phyloP scores from a whole-genome alignment of 108 stramenopile species.

The Cyclotella choctawhatcheeana region DNA sequence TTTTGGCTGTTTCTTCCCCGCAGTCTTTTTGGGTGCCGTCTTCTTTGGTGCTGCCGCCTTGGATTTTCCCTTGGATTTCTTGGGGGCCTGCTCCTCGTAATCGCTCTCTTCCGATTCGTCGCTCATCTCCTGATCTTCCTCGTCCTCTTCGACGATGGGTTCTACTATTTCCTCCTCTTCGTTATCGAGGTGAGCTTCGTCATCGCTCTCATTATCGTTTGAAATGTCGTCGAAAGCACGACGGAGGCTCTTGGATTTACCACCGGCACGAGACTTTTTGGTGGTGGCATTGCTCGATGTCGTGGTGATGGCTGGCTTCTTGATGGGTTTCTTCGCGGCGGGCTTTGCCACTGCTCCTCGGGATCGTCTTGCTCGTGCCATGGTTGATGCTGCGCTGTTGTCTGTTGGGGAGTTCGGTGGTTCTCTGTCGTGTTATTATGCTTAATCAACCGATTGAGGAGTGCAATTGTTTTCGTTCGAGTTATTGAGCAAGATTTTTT shows the following conservation, averaged over 20 bases:
- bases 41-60: background rate
- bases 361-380: conserved; percentile 14
- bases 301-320: background rate
- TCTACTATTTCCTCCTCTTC: conserved; percentile 1
- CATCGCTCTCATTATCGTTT: background rate
- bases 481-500: too few relatives aligned
- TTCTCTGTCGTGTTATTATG: too few relatives aligned
- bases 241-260: conserved; percentile 3
- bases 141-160: background rate
- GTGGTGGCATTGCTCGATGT: background rate
- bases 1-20: background rate
- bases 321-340: background rate
- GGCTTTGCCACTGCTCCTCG: conserved; percentile 10
- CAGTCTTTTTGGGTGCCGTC: background rate
- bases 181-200: background rate
- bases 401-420: background rate
- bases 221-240: conserved; percentile 11
- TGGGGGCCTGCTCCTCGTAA: background rate
- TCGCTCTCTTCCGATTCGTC: background rate
- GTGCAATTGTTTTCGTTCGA: too few relatives aligned
- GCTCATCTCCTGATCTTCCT: background rate
- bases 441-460: too few relatives aligned
- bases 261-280: background rate
- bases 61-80: background rate
- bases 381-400: background rate